phyloP scores from a whole-genome alignment of 1,284 basidiomycete species.

The Irpex rosettiformis region DNA sequence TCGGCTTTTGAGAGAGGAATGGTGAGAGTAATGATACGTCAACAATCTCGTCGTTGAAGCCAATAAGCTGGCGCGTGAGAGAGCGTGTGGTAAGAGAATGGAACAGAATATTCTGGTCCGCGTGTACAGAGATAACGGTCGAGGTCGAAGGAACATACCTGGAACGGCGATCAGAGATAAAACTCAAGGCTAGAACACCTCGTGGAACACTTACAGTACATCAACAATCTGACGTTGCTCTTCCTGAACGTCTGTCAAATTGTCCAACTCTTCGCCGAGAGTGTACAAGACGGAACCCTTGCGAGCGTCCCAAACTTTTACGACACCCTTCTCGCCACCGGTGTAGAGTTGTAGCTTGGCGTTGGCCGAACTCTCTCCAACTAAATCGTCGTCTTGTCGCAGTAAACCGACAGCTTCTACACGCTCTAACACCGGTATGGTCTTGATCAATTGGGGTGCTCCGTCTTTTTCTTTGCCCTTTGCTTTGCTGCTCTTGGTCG shows the following conservation, averaged over 20 bases:
- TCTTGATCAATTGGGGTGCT: constrained; percentile 68
- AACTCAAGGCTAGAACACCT: no score
- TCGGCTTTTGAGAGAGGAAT: constrained; percentile 22
- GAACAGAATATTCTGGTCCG: constrained; percentile 95
- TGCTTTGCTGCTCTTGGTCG: constrained; percentile 37
- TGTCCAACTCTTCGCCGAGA: constrained; percentile 50
- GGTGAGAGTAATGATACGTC: constrained; percentile 78
- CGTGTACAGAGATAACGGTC: constrained; percentile 85
- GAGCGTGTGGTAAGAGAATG: constrained; percentile 66
- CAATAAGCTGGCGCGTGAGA: constrained; percentile 85
- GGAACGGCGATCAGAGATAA: no score
- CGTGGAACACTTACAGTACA: constrained; percentile 54
- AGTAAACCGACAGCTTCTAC: constrained; percentile 84
- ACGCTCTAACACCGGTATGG: constrained; percentile 83
- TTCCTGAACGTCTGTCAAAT: constrained; percentile 56
- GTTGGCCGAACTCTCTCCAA: constrained; percentile 38
- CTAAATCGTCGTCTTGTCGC: constrained; percentile 44
- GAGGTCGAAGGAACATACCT: constrained; percentile 69
- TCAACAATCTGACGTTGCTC: constrained; percentile 76
- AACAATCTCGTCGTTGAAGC: constrained; percentile 98
- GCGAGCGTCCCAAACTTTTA: constrained; percentile 82
- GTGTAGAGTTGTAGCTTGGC: constrained; percentile 70
- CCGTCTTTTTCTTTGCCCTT: constrained; percentile 48
- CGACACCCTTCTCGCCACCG: constrained; percentile 82
- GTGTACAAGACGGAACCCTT: constrained; percentile 62